A percentile compares a stretch with the other conserved stretches of the same genome.
Conservation (phyloP, 225 moss, liverwort and hornwort genomes). For the Marchantia polymorpha region DNA sequence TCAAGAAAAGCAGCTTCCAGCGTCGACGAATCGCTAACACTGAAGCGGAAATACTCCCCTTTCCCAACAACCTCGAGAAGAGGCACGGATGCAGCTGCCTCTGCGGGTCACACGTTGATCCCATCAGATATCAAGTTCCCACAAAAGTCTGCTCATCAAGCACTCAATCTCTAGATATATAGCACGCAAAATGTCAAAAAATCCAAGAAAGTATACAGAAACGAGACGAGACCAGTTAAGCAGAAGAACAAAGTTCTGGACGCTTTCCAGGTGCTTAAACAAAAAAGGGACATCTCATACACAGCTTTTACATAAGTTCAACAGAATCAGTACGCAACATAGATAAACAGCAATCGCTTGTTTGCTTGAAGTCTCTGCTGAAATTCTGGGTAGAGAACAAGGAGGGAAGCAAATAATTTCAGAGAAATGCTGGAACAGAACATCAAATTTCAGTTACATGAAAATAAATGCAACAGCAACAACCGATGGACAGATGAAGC, state of each 20-base stretch:
- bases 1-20: conserved; percentile 93
- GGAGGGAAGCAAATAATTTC: no score
- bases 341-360: no score
- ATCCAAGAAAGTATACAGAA: not conserved
- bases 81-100: conserved; percentile 91
- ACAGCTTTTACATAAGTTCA: no score
- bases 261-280: not conserved
- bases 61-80: conserved; percentile 80
- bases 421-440: not conserved
- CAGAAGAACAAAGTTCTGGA: not conserved
- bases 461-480: not conserved
- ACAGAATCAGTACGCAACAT: no score
- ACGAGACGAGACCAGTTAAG: not conserved
- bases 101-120: conserved; percentile 45
- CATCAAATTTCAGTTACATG: not conserved
- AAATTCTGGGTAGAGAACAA: no score
- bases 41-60: conserved; percentile 93
- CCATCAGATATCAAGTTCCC: not conserved
- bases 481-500: not conserved
- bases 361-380: no score
- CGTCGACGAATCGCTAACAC: conserved; percentile 81
- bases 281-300: no score
- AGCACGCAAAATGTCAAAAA: not conserved
- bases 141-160: not conserved
- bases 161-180: not conserved